These are phyloP conservation scores for Lindgomyces ingoldianus DNA, from an alignment of 495 filamentous ascomycete species.

Conservation along the genomic window DNA sequence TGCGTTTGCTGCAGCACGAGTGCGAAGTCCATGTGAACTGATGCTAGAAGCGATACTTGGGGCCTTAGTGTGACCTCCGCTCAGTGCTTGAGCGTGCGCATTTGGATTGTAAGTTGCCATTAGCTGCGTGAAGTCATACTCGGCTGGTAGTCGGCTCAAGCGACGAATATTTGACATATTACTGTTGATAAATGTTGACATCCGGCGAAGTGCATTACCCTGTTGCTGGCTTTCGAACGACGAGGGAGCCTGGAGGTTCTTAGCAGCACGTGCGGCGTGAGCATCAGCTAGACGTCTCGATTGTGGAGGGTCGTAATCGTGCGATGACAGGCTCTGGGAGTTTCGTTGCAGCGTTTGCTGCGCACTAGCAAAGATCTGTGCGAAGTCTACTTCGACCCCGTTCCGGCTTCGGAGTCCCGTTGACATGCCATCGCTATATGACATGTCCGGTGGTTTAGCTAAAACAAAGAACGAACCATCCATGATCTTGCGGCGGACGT, in stretches of 20 bases:
- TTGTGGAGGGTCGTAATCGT: slow-evolving; percentile 1
- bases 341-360: slow-evolving; percentile 15
- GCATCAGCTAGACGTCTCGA: slow-evolving; percentile 30
- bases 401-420: slow-evolving; percentile 9
- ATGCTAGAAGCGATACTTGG: not conserved
- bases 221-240: slow-evolving; percentile 47
- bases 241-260: slow-evolving; percentile 28
- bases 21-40: not conserved
- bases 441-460: slow-evolving; percentile 45
- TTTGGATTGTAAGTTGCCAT: slow-evolving; percentile 26
- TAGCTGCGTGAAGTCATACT: slow-evolving; percentile 22
- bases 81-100: too few relatives aligned
- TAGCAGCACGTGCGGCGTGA: slow-evolving; percentile 35
- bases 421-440: slow-evolving; percentile 26
- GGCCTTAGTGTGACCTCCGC: not conserved
- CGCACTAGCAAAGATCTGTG: slow-evolving; percentile 48
- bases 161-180: slow-evolving; percentile 52
- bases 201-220: slow-evolving; percentile 47
- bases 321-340: not conserved
- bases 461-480: slow-evolving; percentile 54
- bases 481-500: slow-evolving; percentile 48
- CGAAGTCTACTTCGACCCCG: slow-evolving; percentile 42
- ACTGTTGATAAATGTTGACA: slow-evolving; percentile 51
- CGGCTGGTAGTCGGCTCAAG: slow-evolving; percentile 43
- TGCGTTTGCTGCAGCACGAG: not conserved